Evolutionary conservation across 768 basidiomycete species (phyloP).

Genomic region (Amanita phalloides): DNA sequence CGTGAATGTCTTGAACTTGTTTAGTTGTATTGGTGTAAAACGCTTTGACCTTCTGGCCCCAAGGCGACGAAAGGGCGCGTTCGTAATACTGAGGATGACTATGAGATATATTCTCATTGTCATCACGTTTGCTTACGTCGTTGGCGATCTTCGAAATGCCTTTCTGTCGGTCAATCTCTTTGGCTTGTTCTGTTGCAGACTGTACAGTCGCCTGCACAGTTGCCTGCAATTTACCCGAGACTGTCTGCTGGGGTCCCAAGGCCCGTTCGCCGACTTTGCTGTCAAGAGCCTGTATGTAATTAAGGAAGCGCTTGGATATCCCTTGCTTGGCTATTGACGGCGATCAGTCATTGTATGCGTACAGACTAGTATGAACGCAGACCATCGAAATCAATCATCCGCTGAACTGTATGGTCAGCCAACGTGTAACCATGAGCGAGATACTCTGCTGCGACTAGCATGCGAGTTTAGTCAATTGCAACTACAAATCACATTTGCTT

Average conservation of each 20-base stretch:
- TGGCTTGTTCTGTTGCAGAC: conserved; percentile 59
- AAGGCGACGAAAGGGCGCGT: conserved; percentile 62
- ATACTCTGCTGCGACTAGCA: conserved; percentile 78
- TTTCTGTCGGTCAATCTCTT: conserved; percentile 71
- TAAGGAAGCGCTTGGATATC: conserved; percentile 78
- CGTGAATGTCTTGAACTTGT: conserved; percentile 85
- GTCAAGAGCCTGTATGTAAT: conserved; percentile 70
- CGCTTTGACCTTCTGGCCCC: conserved; percentile 61
- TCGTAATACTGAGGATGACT: conserved; percentile 53
- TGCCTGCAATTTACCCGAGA: conserved; percentile 62
- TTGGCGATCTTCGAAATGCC: conserved; percentile 59
- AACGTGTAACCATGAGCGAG: conserved; percentile 83
- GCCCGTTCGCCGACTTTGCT: conserved; percentile 54
- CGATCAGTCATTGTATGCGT: background rate
- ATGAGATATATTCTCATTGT: background rate
- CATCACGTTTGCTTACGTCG: conserved; percentile 36
- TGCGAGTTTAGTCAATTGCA: background rate
- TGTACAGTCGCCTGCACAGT: conserved; percentile 52
- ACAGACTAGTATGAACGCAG: conserved; percentile 3
- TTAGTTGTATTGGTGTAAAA: conserved; percentile 90
- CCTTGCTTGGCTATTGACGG: conserved; percentile 56
- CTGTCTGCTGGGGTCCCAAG: conserved; percentile 72
- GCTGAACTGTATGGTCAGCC: conserved; percentile 66
- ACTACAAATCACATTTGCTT: conserved; percentile 13
- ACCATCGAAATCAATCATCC: conserved; percentile 77